Percentiles rank a stretch among this genome's conserved stretches.
phyloP scores from a whole-genome alignment of 345 rosid species.

The Aquilaria sinensis region DNA sequence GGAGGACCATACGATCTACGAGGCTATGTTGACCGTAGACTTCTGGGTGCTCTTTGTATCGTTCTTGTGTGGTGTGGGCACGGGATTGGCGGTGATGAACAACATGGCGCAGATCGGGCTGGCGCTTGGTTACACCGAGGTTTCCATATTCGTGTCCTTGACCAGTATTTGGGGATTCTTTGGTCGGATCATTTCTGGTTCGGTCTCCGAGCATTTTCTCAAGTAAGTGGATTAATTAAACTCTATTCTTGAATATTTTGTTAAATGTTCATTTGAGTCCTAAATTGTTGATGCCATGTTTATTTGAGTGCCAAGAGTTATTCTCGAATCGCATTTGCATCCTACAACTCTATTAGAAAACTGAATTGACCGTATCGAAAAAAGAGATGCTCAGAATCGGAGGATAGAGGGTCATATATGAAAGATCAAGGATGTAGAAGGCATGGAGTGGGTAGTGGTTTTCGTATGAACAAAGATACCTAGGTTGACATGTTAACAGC shows the following conservation, averaged over 20 bases:
- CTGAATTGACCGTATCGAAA: no score
- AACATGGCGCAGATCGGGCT: slow-evolving; percentile 92
- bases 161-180: slow-evolving; percentile 93
- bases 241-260: not conserved
- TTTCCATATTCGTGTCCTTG: slow-evolving; percentile 77
- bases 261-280: no score
- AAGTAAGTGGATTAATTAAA: slow-evolving; percentile 34
- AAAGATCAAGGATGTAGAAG: no score
- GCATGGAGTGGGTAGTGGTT: no score
- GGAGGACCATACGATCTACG: slow-evolving; percentile 77
- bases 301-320: no score
- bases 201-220: slow-evolving; percentile 69
- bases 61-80: slow-evolving; percentile 85
- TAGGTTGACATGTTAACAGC: no score
- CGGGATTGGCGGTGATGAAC: slow-evolving; percentile 84
- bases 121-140: slow-evolving; percentile 83
- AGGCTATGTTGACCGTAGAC: slow-evolving; percentile 59
- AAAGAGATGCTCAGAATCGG: no score
- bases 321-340: no score
- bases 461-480: no score
- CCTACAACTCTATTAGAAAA: no score
- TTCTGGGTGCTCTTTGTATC: slow-evolving; percentile 84
- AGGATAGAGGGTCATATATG: no score
- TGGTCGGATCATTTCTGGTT: slow-evolving; percentile 80
- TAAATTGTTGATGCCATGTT: no score